phyloP scores from a whole-genome alignment of 495 filamentous ascomycete genomes.

The Hypoxylon lenormandii region DNA sequence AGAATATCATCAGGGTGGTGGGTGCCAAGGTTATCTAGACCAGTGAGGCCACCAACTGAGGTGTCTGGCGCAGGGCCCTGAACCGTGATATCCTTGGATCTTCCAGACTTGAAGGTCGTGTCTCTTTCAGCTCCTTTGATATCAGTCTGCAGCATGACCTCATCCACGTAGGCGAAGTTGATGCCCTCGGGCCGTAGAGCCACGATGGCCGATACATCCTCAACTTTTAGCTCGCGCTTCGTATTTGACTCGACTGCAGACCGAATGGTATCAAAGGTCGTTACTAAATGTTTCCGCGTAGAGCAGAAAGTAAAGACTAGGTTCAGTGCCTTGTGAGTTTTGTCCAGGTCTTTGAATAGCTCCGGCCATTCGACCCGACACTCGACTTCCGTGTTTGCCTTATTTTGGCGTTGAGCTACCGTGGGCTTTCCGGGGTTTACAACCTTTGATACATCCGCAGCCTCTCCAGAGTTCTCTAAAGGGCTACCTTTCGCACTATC shows the following conservation, averaged over 20 bases:
- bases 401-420: conserved; percentile 37
- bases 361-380: conserved; percentile 73
- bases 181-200: conserved; percentile 79
- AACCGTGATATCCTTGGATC: conserved; percentile 55
- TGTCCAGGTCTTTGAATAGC: conserved; percentile 75
- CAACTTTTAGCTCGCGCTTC: conserved; percentile 73
- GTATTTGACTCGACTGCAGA: conserved; percentile 85
- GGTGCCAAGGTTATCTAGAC: conserved; percentile 55
- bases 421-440: conserved; percentile 34
- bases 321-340: conserved; percentile 86
- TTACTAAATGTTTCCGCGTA: conserved; percentile 88
- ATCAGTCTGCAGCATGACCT: conserved; percentile 80
- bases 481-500: conserved; percentile 32
- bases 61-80: conserved; percentile 60
- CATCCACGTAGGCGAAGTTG: conserved; percentile 87
- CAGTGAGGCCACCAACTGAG: conserved; percentile 63
- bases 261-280: conserved; percentile 89
- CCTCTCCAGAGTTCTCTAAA: neutral
- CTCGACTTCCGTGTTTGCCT: conserved; percentile 30
- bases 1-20: conserved; percentile 52
- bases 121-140: conserved; percentile 72
- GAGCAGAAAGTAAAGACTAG: conserved; percentile 94
- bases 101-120: conserved; percentile 61
- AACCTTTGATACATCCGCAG: conserved; percentile 29
- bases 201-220: conserved; percentile 85